phyloP scores from a whole-genome alignment of 305 asterid species.

The Solanum hybrid region DNA sequence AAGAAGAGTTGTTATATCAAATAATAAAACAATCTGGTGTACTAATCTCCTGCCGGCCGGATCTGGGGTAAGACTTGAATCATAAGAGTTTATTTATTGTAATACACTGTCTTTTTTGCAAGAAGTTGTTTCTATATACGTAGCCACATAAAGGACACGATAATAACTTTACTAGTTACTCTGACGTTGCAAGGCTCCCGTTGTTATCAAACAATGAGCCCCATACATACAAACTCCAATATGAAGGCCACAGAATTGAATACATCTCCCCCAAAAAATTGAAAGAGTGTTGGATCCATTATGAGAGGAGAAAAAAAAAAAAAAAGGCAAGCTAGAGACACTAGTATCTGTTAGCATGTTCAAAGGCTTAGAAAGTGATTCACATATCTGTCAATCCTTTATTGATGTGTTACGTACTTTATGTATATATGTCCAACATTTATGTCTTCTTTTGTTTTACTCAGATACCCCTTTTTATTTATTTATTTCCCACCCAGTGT shows the following conservation, averaged over 20 bases:
- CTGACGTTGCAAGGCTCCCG: not conserved
- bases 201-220: not conserved
- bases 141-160: not conserved
- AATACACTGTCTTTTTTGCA: not conserved
- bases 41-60: not conserved
- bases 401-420: not conserved
- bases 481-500: too few relatives aligned
- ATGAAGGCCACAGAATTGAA: not conserved
- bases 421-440: not conserved
- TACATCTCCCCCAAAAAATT: not conserved
- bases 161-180: not conserved
- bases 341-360: not conserved
- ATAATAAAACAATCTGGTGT: rapidly evolving
- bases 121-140: not conserved
- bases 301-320: not conserved
- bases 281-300: not conserved
- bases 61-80: not conserved
- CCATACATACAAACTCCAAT: not conserved
- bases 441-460: conserved; percentile 2
- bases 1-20: not conserved
- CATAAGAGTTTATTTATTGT: not conserved
- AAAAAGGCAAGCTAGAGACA: not conserved
- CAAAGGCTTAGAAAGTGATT: not conserved
- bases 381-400: not conserved
- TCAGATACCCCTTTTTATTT: not conserved